These are phyloP conservation scores for Corynascus novoguineensis DNA, from an alignment of 495 filamentous ascomycete species.

Conservation along the genomic window DNA sequence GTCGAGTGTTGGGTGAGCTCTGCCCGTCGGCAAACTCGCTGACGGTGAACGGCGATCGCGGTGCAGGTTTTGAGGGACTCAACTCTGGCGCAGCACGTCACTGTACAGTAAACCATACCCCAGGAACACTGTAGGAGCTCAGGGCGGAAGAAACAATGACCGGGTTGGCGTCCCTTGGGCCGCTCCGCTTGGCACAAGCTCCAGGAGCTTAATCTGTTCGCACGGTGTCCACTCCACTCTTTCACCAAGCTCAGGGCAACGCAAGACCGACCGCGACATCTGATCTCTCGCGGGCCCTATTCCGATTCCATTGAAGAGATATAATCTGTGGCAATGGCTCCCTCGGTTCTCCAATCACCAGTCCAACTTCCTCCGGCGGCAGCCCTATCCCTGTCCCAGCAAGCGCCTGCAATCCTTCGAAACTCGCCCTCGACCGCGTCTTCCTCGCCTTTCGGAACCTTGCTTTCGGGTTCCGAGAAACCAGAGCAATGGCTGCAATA, in stretches of 20 bases:
- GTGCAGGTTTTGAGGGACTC: not conserved
- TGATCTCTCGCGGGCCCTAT: not conserved
- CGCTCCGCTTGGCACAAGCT: not conserved
- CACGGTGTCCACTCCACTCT: constrained; percentile 1
- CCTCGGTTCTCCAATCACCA: constrained; percentile 46
- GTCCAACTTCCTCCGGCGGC: constrained; percentile 43
- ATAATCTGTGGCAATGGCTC: constrained; percentile 35
- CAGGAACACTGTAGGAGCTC: constrained; percentile 10
- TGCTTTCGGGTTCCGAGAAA: constrained; percentile 57
- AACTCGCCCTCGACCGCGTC: constrained; percentile 42
- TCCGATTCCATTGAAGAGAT: not conserved
- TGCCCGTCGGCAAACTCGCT: not conserved
- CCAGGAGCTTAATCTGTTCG: not conserved
- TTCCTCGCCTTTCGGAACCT: constrained; percentile 46
- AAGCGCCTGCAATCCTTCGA: constrained; percentile 64
- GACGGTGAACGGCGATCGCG: not conserved
- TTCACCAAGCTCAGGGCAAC: not conserved
- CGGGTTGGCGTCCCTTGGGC: not conserved
- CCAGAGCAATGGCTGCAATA: constrained; percentile 73
- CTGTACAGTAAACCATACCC: constrained; percentile 7
- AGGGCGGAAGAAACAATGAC: constrained; percentile 12
- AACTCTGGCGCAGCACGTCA: constrained; percentile 17
- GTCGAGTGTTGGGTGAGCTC: not conserved
- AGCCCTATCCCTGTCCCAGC: constrained; percentile 68
- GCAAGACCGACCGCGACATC: not conserved